Conservation (phyloP, 1,284 basidiomycete species). For the Sphagnurus paluster region DNA sequence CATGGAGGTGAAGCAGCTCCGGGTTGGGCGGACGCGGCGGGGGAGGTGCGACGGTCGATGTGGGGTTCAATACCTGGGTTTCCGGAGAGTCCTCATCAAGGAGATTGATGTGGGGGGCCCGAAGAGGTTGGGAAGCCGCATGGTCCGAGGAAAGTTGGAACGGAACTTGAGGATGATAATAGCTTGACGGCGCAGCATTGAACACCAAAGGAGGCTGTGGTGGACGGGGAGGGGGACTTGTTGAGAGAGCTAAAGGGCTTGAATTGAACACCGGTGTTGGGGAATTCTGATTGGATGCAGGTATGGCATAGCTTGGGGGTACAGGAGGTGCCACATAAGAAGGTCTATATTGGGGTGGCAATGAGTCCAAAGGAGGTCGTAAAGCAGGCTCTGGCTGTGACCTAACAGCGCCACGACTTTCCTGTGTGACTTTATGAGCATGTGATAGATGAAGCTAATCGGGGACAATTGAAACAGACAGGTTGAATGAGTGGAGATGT, state of each 20-base stretch:
- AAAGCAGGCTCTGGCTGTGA: conserved; percentile 9
- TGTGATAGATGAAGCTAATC: conserved; percentile 4
- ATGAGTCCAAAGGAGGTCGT: conserved; percentile 12
- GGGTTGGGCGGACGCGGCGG: conserved; percentile 90
- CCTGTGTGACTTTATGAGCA: conserved; percentile 7
- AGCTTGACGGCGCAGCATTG: conserved; percentile 24
- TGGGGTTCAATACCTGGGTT: conserved; percentile 16
- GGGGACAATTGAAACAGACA: conserved; percentile 9
- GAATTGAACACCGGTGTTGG: conserved; percentile 2
- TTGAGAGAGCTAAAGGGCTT: conserved; percentile 11
- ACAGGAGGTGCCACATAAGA: conserved; percentile 10
- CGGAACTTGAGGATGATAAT: conserved; percentile 25
- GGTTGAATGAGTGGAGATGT: conserved; percentile 1
- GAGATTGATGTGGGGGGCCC: conserved; percentile 42
- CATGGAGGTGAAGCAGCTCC: conserved; percentile 84
- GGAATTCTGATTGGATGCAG: conserved; percentile 1
- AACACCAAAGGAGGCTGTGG: conserved; percentile 2
- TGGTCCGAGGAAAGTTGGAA: conserved; percentile 17
- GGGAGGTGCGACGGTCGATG: conserved; percentile 34
- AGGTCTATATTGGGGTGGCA: conserved; percentile 17
- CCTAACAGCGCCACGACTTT: neutral
- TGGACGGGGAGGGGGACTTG: conserved; percentile 7
- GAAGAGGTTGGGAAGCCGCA: conserved; percentile 15
- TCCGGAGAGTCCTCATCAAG: conserved; percentile 51
- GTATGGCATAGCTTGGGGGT: conserved; percentile 11